Base-by-base conservation (phyloP, 768 basidiomycete genomes). In the Exsudoporus frostii region DNA sequence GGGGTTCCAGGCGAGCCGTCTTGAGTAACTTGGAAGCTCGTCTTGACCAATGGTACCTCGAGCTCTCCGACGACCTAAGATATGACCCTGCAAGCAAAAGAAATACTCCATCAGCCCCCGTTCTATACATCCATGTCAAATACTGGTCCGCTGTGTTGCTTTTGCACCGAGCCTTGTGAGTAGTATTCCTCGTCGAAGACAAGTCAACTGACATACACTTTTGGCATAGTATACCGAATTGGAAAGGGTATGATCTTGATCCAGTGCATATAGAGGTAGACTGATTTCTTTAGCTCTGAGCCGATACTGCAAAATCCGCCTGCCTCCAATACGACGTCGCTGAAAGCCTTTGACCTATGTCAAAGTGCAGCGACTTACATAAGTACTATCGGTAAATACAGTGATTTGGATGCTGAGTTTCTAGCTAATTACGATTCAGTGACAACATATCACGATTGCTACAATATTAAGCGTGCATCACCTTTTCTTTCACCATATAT, bases 151-250 rank as follows among this genome's bases (percentile, higher is more conserved):
- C 86, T 17, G 84, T 91, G 5, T 73, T 92, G 13, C 72, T 92
- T 34, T 74, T 91, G 36, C 80, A 91, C 67, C 79, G 90, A 47
- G 88, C 86, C 15, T 92, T 90, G 89, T 90, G 68, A 77, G 89
- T 78, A 15, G 17, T 39, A 45, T 27, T 54, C 34, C 34, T 56
- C 10, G 24, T 51, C n/a, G 7, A 41, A 42, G 42, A 40, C 32
- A 33, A 48, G 14, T 45, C 53, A 14, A 13, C 47, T 64, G 19
- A 63, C 43, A 32, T 56, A 48, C 53, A 19, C 38, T 34, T 41
- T 56, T 44, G 9, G 8, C 53, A 30, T 53, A 89, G 88, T 60
- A 83, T 90, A 66, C 87, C 88, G 3, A 85, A 86, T 60, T 84
- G 81, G 81, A 82, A 79, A 60, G 78, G 81, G 88, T 87, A 68